Evolutionary conservation across 495 filamentous ascomycete genomes (phyloP), one percentile per base, ranked within the genome.

Genomic region (Xylaria venustula): DNA sequence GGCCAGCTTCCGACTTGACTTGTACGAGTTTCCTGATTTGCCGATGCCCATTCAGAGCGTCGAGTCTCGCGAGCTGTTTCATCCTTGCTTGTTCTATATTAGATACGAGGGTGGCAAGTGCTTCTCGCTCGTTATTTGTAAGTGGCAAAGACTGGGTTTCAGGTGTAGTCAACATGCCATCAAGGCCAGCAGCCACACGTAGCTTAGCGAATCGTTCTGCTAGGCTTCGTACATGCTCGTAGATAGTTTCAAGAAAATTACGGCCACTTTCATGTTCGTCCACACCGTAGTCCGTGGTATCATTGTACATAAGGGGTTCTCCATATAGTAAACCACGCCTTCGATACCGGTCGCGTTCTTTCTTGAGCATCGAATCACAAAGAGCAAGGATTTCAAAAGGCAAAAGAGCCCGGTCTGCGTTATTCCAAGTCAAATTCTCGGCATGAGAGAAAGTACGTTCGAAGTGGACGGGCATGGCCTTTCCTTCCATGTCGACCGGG

Each of bases 401-500:
- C 8, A 86, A 71, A 53, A 98, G 72, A 28, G 87, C 85, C 6
- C 64, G 75, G 30, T 93, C 92, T 3, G 82, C 73, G 60, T 97
- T 90, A 64, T 85, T 81, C 79, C 90, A 93, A 0, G 90, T 96
- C 8, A 88, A 81, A 44, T 81, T 85, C 67, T 95, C 86, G 9
- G 88, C 86, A 71, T 98, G 93, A 32, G 84, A 90, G 80, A 91
- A 98, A 0, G 94, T 95, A 42, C 95, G 85, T 36, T 93, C 89
- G 67, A 98, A 97, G 67, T 97, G 82, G 42, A 98, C 94, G 15
- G 94, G 94, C 66, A 89, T 89, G 28, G 92, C 94, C 56, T 88
- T 88, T 48, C 92, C 94, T 73, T 98, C 94, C 94, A 98, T 98
- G 71, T 97, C 91, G 42, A 96, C 88, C 14, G 94, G 94, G 77